A percentile compares a stretch with the other conserved stretches of the same genome.
Evolutionary conservation across 192 early-diverging fungal species (phyloP).

Genomic region (Rhizoclosmatium sp.): DNA sequence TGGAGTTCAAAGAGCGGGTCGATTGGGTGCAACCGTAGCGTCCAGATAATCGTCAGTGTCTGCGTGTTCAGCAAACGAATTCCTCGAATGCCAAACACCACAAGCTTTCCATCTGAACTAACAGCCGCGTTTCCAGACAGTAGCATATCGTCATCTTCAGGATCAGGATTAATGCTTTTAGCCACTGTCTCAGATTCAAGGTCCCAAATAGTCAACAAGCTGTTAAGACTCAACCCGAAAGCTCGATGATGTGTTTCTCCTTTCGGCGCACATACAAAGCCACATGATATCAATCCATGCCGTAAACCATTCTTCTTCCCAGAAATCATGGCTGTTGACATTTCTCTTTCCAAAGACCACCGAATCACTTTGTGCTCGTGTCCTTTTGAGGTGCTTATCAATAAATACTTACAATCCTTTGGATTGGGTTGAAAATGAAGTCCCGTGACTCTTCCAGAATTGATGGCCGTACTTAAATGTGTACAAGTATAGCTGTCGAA

Average conservation of each 20-base stretch:
- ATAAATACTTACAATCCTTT: slow-evolving; percentile 1
- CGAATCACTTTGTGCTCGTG: neutral
- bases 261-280: slow-evolving; percentile 8
- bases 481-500: neutral
- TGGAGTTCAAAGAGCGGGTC: slow-evolving; percentile 18
- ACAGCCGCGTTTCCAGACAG: slow-evolving; percentile 15
- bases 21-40: slow-evolving; percentile 2
- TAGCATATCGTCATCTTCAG: slow-evolving; percentile 26
- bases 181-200: neutral
- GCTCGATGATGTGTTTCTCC: slow-evolving; percentile 11
- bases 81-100: slow-evolving; percentile 20
- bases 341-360: slow-evolving; percentile 22
- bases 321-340: neutral
- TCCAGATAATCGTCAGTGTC: slow-evolving; percentile 16
- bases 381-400: neutral
- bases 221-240: slow-evolving; percentile 27
- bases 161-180: slow-evolving; percentile 22
- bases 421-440: slow-evolving; percentile 28
- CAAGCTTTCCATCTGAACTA: slow-evolving; percentile 21
- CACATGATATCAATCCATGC: slow-evolving; percentile 10
- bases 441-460: slow-evolving; percentile 11
- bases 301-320: slow-evolving; percentile 21
- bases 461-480: neutral
- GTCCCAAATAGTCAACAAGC: slow-evolving; percentile 29
- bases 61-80: slow-evolving; percentile 2